Conservation (phyloP, 2,329 filamentous ascomycete species). For the Hortaea werneckii region DNA sequence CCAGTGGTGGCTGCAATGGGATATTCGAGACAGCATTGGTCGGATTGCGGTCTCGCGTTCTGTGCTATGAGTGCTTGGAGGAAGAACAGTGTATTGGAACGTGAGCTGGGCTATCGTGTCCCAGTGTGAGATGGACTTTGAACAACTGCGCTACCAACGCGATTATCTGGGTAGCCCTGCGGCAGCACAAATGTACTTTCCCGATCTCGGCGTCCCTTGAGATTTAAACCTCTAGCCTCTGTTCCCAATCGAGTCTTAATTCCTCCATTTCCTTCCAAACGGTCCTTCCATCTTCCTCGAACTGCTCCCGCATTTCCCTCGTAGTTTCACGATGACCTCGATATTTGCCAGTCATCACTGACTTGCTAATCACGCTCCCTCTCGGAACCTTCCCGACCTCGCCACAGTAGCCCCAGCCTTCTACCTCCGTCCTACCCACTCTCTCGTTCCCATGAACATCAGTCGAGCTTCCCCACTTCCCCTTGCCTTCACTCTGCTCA, state of each 20-base stretch:
- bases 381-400: conserved; percentile 39
- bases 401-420: conserved; percentile 67
- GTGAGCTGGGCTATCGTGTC: too few species aligned
- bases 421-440: conserved; percentile 70
- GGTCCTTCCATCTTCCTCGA: conserved; percentile 57
- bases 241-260: conserved; percentile 29
- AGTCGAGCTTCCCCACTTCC: conserved; percentile 65
- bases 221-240: conserved; percentile 21
- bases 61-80: too few species aligned
- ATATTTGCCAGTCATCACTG: conserved; percentile 42
- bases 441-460: conserved; percentile 47
- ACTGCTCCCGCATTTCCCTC: conserved; percentile 55
- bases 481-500: conserved; percentile 42
- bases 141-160: too few species aligned
- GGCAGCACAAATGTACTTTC: too few species aligned
- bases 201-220: too few species aligned
- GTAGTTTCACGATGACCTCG: conserved; percentile 50
- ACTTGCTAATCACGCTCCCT: conserved; percentile 34
- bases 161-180: too few species aligned
- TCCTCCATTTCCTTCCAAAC: conserved; percentile 30
- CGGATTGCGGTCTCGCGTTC: too few species aligned
- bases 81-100: too few species aligned
- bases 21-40: too few species aligned
- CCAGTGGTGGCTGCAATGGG: too few species aligned
- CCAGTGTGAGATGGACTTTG: too few species aligned